Conservation (phyloP, 805 yeast species). For the Ogataea pignaliae region DNA sequence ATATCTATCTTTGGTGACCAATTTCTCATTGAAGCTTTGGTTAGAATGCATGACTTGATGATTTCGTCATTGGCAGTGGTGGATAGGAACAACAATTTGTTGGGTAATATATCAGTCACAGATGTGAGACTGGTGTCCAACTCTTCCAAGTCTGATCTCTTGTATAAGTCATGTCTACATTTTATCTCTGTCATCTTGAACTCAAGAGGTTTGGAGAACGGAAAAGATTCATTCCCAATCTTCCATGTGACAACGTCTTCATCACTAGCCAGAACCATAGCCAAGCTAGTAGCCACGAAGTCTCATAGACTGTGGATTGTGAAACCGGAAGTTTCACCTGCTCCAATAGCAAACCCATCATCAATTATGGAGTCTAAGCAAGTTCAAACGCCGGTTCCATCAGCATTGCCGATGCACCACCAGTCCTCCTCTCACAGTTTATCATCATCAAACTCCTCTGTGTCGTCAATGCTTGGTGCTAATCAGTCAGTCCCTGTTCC, state of each 20-base stretch:
- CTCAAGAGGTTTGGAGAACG: constrained; percentile 87
- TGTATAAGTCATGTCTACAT: constrained; percentile 80
- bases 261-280: constrained; percentile 82
- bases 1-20: constrained; percentile 85
- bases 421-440: constrained; percentile 6
- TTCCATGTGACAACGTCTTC: constrained; percentile 83
- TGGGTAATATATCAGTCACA: constrained; percentile 92
- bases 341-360: constrained; percentile 11
- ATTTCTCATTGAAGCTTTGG: constrained; percentile 78
- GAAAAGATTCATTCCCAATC: constrained; percentile 94
- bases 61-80: constrained; percentile 92
- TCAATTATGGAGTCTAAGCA: constrained; percentile 14
- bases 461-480: neutral
- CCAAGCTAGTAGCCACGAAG: constrained; percentile 92
- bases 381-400: constrained; percentile 9
- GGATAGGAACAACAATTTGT: constrained; percentile 65
- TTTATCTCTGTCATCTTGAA: constrained; percentile 83
- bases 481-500: constrained; percentile 5
- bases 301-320: constrained; percentile 89
- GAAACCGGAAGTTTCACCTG: constrained; percentile 38
- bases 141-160: constrained; percentile 78
- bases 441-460: neutral
- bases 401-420: constrained; percentile 13
- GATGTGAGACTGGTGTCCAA: constrained; percentile 87
- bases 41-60: constrained; percentile 76